A percentile compares a stretch with the other conserved stretches of the same genome.
Evolutionary conservation across 805 yeast species (phyloP).

Genomic region (Saturnispora gosingensis): DNA sequence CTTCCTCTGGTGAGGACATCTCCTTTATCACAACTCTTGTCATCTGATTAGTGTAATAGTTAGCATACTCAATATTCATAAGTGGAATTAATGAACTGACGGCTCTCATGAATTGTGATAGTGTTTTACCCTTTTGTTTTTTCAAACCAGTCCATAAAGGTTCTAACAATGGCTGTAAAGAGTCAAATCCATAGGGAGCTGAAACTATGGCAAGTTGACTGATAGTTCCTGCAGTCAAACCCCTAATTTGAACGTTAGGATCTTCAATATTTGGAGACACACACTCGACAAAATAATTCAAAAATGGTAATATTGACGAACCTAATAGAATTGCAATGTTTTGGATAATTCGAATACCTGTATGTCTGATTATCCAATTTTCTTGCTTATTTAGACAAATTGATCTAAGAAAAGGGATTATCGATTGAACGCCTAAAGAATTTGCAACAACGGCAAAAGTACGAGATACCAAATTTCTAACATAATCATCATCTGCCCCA

Average conservation of each 20-base stretch:
- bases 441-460: constrained; percentile 78
- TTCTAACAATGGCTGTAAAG: constrained; percentile 66
- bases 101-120: constrained; percentile 70
- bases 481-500: constrained; percentile 73
- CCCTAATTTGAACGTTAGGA: constrained; percentile 58
- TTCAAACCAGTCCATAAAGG: constrained; percentile 75
- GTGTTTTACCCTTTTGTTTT: constrained; percentile 64
- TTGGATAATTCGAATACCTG: constrained; percentile 70
- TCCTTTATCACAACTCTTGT: constrained; percentile 61
- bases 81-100: constrained; percentile 75
- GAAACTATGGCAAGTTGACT: constrained; percentile 73
- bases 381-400: constrained; percentile 61
- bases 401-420: constrained; percentile 75
- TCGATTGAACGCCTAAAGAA: constrained; percentile 60
- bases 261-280: constrained; percentile 52
- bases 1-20: constrained; percentile 76
- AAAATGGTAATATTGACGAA: constrained; percentile 63
- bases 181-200: constrained; percentile 82
- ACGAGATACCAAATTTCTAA: constrained; percentile 66
- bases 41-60: constrained; percentile 67
- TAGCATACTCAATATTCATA: constrained; percentile 77
- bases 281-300: constrained; percentile 56
- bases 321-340: constrained; percentile 65
- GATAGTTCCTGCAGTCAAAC: constrained; percentile 61
- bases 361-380: constrained; percentile 74